phyloP scores from a whole-genome alignment of 257 asterid species.

The Thymus quinquecostatus region DNA sequence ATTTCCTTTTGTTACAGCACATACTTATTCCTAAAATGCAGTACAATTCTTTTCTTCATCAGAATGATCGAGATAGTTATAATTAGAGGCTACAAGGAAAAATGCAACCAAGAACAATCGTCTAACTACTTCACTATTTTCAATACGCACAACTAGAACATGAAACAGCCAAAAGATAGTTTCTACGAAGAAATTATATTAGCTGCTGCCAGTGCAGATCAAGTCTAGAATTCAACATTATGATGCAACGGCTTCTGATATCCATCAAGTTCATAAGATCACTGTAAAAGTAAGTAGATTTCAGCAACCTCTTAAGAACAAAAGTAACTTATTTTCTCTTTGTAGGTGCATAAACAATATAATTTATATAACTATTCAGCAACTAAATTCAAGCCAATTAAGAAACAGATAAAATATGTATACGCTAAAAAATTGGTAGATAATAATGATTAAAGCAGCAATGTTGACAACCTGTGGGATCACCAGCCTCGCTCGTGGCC shows the following conservation, averaged over 20 bases:
- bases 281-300: background rate
- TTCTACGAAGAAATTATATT: background rate
- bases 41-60: background rate
- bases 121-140: constrained; percentile 11
- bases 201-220: too few species aligned
- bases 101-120: background rate
- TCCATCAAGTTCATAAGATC: background rate
- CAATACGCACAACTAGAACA: constrained; percentile 12
- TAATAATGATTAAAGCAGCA: constrained; percentile 11
- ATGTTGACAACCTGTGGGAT: constrained; percentile 55
- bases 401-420: background rate
- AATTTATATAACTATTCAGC: background rate
- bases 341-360: background rate
- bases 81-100: constrained; percentile 14
- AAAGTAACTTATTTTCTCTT: constrained; percentile 14
- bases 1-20: constrained; percentile 11
- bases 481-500: constrained; percentile 49
- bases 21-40: background rate
- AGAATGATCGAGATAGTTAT: constrained; percentile 6
- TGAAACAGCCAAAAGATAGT: constrained; percentile 6
- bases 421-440: background rate
- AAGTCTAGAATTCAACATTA: background rate
- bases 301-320: constrained; percentile 2
- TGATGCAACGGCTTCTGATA: background rate
- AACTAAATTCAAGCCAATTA: constrained; percentile 9